phyloP scores from a whole-genome alignment of 768 basidiomycete genomes.

The Mycena floridula region DNA sequence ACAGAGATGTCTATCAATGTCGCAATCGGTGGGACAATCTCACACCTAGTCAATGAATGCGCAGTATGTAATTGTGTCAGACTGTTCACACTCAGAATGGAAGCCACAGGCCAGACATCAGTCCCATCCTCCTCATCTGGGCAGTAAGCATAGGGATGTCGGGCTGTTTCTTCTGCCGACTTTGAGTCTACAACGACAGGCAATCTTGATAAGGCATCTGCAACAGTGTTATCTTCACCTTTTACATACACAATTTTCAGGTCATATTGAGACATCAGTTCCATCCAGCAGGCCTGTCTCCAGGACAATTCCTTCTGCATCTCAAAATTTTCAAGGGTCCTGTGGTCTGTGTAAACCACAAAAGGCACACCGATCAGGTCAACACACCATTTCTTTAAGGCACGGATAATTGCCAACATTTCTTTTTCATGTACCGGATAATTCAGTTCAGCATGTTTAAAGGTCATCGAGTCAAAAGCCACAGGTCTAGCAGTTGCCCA shows the following conservation, averaged over 20 bases:
- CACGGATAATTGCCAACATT: slow-evolving; percentile 19
- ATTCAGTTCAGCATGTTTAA: slow-evolving; percentile 4
- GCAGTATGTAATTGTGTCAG: neutral
- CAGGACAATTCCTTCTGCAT: neutral
- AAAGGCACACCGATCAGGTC: slow-evolving; percentile 8
- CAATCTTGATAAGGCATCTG: slow-evolving; percentile 29
- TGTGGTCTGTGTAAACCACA: slow-evolving; percentile 22
- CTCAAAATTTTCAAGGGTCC: slow-evolving; percentile 18
- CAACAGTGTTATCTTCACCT: slow-evolving; percentile 20
- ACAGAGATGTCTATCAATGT: neutral
- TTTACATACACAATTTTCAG: slow-evolving; percentile 14
- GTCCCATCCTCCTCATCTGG: neutral
- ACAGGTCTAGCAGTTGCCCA: slow-evolving; percentile 22
- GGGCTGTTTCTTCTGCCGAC: too few relatives aligned
- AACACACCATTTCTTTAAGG: slow-evolving; percentile 11
- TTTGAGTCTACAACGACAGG: neutral
- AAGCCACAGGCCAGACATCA: neutral
- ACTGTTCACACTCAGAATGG: neutral
- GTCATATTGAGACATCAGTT: slow-evolving; percentile 24
- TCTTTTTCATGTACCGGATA: slow-evolving; percentile 2
- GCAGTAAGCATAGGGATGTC: neutral
- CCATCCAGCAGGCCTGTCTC: neutral
- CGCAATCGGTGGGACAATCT: neutral
- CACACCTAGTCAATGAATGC: neutral
- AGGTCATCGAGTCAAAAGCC: slow-evolving; percentile 16